Percentiles rank a stretch among this genome's conserved stretches.
These are phyloP conservation scores for Saturnispora zaruensis DNA, from an alignment of 805 yeast species.

Conservation along the genomic window DNA sequence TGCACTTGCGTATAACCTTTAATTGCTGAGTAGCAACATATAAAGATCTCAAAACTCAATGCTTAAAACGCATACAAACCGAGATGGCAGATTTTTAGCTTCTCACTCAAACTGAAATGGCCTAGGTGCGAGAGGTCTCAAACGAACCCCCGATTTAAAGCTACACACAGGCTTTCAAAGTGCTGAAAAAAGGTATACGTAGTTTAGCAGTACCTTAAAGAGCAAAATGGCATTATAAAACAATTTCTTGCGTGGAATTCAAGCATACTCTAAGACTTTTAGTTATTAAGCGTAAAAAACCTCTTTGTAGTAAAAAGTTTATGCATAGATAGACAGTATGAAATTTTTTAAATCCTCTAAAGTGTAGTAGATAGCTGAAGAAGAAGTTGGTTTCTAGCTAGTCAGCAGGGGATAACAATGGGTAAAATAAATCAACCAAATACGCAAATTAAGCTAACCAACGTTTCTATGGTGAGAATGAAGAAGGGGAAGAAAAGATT, in stretches of 20 bases:
- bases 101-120: slow-evolving; percentile 8
- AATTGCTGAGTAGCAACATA: not conserved
- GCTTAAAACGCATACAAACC: not conserved
- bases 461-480: slow-evolving; percentile 87
- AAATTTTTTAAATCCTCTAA: no score
- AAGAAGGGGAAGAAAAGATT: slow-evolving; percentile 86
- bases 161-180: not conserved
- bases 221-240: not conserved
- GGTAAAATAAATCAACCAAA: slow-evolving; percentile 72
- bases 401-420: slow-evolving; percentile 16
- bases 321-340: no score
- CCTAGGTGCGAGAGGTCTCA: not conserved
- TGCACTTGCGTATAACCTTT: not conserved
- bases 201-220: not conserved
- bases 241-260: slow-evolving; percentile 1
- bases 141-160: not conserved
- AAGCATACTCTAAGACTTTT: not conserved
- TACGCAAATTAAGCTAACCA: slow-evolving; percentile 82
- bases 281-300: no score
- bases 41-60: not conserved
- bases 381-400: not conserved
- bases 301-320: not conserved
- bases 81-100: not conserved
- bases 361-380: no score
- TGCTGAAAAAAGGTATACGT: not conserved